Evolutionary conservation across 495 filamentous ascomycete genomes (phyloP), one percentile per base, ranked within the genome.

Genomic region (Parmelia sp.): DNA sequence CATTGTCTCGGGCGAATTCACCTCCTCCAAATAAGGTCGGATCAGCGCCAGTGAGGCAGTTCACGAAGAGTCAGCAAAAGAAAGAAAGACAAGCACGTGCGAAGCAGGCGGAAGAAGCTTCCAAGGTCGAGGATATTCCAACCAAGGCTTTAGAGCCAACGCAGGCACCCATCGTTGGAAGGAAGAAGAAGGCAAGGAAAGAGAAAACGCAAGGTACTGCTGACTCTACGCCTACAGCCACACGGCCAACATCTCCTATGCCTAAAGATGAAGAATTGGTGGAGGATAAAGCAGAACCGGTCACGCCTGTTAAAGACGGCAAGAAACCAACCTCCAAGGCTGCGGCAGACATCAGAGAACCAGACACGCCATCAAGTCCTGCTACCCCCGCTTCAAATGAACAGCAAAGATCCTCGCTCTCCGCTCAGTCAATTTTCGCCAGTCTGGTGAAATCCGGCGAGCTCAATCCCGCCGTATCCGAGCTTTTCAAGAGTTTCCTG

Each of bases 131-230:
- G 65, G 83, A 86, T 62, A 71, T 76, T 11, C 74, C 78, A 19
- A 69, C 80, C 9, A 76, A 79, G 47, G 70, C 75, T 17, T 80
- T 84, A 64, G 87, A 90, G 51, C 51, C 51, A 47, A 83, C 87
- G 47, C 89, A 93, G 67, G 90, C 84, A 0, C 91, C 91, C 4
- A 94, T 97, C 47, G 76, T 94, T 45, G 90, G 90, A 36, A 79
- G 91, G 44, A 95, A 95, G 77, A 93, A 93, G 76, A 97, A 96
- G 78, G 85, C 90, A 68, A 94, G 91, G 79, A 95, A 92, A 76
- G 82, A 81, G 17, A 74, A 77, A 19, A 63, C 70, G 21, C 69
- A 61, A 27, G 74, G 75, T 33, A 74, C 75, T 15, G 78, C 78
- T 14, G 70, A 75, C 0, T 74, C 79, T 3, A 77, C 76, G 15